Base-by-base conservation (phyloP, 306 rosid species). In the Castanea sativa region DNA sequence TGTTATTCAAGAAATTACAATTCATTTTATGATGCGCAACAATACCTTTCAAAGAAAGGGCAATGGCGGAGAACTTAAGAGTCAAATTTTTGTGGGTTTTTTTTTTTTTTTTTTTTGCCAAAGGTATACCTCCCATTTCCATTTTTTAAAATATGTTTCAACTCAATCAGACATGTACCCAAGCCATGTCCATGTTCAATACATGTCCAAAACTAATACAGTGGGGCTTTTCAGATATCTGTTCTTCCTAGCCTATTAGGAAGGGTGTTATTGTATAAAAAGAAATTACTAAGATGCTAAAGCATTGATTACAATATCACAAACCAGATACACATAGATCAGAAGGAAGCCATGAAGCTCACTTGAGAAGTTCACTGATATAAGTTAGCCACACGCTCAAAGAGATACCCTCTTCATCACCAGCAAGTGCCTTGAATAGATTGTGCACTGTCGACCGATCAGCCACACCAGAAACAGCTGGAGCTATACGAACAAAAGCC, bases 401-500 rank as follows among this genome's bases (percentile, higher is more conserved):
- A 58, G 97, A 91, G 76, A 95, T 90, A 33, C 99, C 92, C 68
- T 83, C 77, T 83, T 89, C 91, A 74, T 85, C 93, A 63, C 95
- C 92, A 32, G 92, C 91, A 64, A 95, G 94, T 77, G 96, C 93
- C 89, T 88, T 95, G 79, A 90, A 95, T 69, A 95, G 87, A 88
- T 87, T 89, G 83, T 92, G 92, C 53, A 79, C 98, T n/a, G 97
- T 91, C 43, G 97, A 83, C 49, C 76, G 86, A 78, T 91, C 98
- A 75, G 89, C 97, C 60, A 92, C 86, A 75, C 97, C 99, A 74
- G 96, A 82, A 76, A 95, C 74, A 41, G 98, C 92, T 56, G 99
- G 93, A 75, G 99, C 98, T 85, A 95, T 84, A 65, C 93, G 97
- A 81, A 87, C 83, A 88, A 95, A 95, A 77, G 97, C 97, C 73